A percentile compares a stretch with the other conserved stretches of the same genome.
These are phyloP conservation scores for Cladosporium oxysporum DNA, from an alignment of 2,329 filamentous ascomycete genomes.

Conservation along the genomic window DNA sequence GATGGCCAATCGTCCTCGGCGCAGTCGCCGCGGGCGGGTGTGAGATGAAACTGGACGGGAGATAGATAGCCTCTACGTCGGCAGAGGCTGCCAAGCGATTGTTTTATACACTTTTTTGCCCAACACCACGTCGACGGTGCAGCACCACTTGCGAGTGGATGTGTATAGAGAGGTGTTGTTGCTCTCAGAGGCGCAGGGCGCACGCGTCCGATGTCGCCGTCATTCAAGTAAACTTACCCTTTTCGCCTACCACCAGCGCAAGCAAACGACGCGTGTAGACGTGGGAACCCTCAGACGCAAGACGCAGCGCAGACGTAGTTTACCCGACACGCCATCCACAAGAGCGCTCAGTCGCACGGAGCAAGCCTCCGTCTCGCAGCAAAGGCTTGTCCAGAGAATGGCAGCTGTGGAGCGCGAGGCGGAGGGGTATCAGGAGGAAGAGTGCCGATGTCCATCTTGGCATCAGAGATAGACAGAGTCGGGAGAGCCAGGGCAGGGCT, in stretches of 20 bases:
- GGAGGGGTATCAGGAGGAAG: background rate
- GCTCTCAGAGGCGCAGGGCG: background rate
- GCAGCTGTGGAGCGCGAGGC: slow-evolving; percentile 2
- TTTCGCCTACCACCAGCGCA: background rate
- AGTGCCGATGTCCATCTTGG: slow-evolving; percentile 10
- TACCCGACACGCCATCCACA: slow-evolving; percentile 3
- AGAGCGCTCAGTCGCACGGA: slow-evolving; percentile 1
- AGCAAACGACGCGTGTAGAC: slow-evolving; percentile 9
- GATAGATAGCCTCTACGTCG: background rate
- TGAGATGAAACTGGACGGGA: slow-evolving; percentile 5
- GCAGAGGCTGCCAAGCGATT: slow-evolving; percentile 12
- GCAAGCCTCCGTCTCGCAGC: background rate
- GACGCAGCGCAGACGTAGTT: slow-evolving; percentile 1
- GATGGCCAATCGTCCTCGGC: background rate
- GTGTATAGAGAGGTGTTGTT: background rate
- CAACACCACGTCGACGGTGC: background rate
- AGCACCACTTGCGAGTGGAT: background rate
- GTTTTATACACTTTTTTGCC: slow-evolving; percentile 1
- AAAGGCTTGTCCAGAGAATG: slow-evolving; percentile 6
- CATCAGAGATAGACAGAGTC: slow-evolving; percentile 1
- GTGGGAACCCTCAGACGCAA: background rate
- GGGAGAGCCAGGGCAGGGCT: background rate
- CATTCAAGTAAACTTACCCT: background rate
- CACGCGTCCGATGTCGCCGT: slow-evolving; percentile 11
- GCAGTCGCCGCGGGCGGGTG: background rate